Evolutionary conservation across 257 asterid genomes (phyloP).

Genomic region (Marsdenia floribunda): DNA sequence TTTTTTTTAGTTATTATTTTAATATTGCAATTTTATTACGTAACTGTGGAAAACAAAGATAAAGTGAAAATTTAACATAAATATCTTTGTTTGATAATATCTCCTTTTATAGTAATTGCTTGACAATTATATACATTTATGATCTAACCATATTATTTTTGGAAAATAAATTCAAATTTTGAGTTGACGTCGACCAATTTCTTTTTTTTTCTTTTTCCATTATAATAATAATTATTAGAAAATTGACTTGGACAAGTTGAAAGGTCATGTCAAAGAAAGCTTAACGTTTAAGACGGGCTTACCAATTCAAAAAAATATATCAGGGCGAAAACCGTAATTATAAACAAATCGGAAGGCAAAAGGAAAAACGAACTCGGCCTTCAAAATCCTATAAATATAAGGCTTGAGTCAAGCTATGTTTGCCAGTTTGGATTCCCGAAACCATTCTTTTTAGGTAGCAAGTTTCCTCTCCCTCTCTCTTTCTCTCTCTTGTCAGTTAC

Average conservation of each 20-base stretch:
- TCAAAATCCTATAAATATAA: constrained; percentile 42
- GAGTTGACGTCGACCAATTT: constrained; percentile 15
- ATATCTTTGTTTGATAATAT: no score
- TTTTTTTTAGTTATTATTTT: no score
- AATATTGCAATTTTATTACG: no score
- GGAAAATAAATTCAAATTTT: constrained; percentile 6
- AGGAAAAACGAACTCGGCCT: not conserved
- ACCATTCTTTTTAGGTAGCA: not conserved
- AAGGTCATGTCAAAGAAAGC: not conserved
- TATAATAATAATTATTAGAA: no score
- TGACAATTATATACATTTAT: no score
- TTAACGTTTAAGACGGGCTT: constrained; percentile 4
- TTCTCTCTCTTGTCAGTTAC: not conserved
- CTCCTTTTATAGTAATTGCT: no score
- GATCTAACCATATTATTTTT: no score
- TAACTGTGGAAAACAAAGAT: no score
- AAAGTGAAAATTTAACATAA: no score
- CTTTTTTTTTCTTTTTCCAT: not conserved
- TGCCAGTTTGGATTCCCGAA: constrained; percentile 33
- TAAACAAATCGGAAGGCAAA: not conserved
- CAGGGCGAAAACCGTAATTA: not conserved
- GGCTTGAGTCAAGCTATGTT: constrained; percentile 30
- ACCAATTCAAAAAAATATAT: constrained; percentile 4
- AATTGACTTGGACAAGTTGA: not conserved
- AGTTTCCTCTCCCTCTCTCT: not conserved